Evolutionary conservation across 1,284 basidiomycete genomes (phyloP), one percentile per base, ranked within the genome.

Genomic region (Afroboletus lepidellus): DNA sequence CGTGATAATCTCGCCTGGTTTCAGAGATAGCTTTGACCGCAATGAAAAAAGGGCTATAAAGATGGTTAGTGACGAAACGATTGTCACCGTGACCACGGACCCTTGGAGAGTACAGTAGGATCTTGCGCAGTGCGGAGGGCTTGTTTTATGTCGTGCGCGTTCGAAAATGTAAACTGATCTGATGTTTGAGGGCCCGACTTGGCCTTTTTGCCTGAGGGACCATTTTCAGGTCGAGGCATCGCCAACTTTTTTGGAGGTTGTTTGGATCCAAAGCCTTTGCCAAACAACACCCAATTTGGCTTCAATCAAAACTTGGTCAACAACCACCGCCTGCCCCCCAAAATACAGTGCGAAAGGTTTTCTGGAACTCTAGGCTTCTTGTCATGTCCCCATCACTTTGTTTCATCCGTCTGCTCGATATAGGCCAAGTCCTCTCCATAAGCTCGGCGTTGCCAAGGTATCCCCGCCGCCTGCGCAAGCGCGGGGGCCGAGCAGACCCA

Each of bases 21-120:
- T 61, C 13, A 63, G 4, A 20, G 56, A 63, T 1, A 74, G 11
- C 41, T 63, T 66, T 48, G 65, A 69, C 25, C 69, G 69, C 46
- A 85, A 57, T 20, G 73, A 65, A 27, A 64, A 74, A 23, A 83
- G 69, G 45, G 69, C 81, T 84, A 46, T 5, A 46, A 3, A 20
- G 27, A n/a, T 3, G 1, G 3, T 50, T 50, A 55, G 34, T 9
- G 50, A 44, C 45, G 13, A 27, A 15, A 29, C 29, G 6, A 34
- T 6, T 21, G n/a, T 16, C 27, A 27, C 25, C 18, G 25, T 15
- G 27, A 20, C 21, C 16, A 46, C 57, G 11, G 8, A 70, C 72
- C 64, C 59, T 62, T 64, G 20, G 58, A 57, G 16, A 71, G 56
- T 2, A 25, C 33, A 27, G 56, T 60, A 32, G 56, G 34, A 41